Evolutionary conservation across 73 alveolate genomes (phyloP), one percentile per base, ranked within the genome.

Genomic region (Diophrys sp.): DNA sequence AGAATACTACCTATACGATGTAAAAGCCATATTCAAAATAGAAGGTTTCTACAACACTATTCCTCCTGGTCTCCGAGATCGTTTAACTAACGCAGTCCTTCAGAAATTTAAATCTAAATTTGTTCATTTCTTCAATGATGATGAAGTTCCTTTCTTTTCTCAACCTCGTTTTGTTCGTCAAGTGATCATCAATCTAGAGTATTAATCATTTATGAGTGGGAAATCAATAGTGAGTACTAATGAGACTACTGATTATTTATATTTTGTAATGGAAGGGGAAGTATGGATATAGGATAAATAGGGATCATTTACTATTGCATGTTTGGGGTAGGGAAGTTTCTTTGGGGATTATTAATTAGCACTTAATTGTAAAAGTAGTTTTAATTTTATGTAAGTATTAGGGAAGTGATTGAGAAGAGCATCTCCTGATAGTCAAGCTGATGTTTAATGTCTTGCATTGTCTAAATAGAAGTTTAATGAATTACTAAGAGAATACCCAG

Each of bases 281-380:
- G 79, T 71, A 24, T 2, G 8, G 0, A 67, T 71, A 31, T 11
- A 31, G 25, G 56, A 34, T 25, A n/a, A 14, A 23, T 26, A 2
- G 29, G 67, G 56, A 31, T 25, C 33, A 2, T 28, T 23, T 8
- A 31, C 56, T 1, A 25, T 71, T 24, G 26, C 69, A 29, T 1
- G 14, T 29, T 23, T 71, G 23, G 33, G 66, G 23, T 8, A 71
- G 23, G 62, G 62, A 1, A 30, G 69, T 25, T 71, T 71, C 31
- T 71, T 71, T 25, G 79, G 79, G 2, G 79, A 71, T 67, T 71
- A 71, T 25, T 67, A 71, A 31, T 28, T 71, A 0, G 23, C 32
- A 31, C 79, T 71, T 1, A 67, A 5, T 11, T 11, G 5, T 11
- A 44, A 44, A 44, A 11, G n/a, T 18, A 44, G n/a, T 11, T 44